Conservation (phyloP, 2,329 filamentous ascomycete species). For the Drechslerella stenobrocha region DNA sequence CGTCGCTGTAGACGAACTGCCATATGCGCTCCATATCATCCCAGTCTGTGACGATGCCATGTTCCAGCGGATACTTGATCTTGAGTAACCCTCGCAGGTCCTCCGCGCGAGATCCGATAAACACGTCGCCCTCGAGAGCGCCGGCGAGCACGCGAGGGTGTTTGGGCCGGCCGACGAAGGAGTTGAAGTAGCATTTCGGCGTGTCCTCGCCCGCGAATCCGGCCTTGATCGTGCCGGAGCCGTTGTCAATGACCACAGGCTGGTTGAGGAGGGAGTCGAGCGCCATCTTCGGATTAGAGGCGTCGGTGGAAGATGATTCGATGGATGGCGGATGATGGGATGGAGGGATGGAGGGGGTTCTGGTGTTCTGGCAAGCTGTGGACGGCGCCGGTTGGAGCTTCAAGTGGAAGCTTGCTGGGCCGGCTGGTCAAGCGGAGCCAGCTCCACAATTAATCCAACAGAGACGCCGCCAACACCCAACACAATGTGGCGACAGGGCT, state of each 20-base stretch:
- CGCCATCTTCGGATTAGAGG: constrained; percentile 45
- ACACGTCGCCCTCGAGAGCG: constrained; percentile 92
- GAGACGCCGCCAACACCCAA: neutral
- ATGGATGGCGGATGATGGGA: constrained; percentile 4
- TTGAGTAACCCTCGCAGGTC: constrained; percentile 91
- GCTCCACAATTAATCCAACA: constrained; percentile 19
- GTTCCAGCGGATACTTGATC: constrained; percentile 92
- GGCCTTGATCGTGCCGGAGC: constrained; percentile 93
- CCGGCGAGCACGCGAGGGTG: constrained; percentile 94
- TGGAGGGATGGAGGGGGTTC: constrained; percentile 10
- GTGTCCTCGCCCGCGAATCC: constrained; percentile 95
- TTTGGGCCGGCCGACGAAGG: constrained; percentile 94
- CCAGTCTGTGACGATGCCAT: constrained; percentile 98
- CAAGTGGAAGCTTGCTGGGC: too few species aligned
- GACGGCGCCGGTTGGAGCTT: constrained; percentile 29
- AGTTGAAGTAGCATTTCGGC: constrained; percentile 96
- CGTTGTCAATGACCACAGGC: constrained; percentile 98
- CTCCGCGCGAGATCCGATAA: constrained; percentile 89
- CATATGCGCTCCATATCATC: constrained; percentile 99
- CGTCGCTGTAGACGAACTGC: constrained; percentile 96
- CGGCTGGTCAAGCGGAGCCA: constrained; percentile 37
- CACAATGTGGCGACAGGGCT: neutral
- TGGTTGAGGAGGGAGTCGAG: constrained; percentile 83
- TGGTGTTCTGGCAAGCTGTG: constrained; percentile 49
- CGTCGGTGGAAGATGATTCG: constrained; percentile 7